Evolutionary conservation across 2,329 filamentous ascomycete species (phyloP).

Genomic region (Volutella citrinella): DNA sequence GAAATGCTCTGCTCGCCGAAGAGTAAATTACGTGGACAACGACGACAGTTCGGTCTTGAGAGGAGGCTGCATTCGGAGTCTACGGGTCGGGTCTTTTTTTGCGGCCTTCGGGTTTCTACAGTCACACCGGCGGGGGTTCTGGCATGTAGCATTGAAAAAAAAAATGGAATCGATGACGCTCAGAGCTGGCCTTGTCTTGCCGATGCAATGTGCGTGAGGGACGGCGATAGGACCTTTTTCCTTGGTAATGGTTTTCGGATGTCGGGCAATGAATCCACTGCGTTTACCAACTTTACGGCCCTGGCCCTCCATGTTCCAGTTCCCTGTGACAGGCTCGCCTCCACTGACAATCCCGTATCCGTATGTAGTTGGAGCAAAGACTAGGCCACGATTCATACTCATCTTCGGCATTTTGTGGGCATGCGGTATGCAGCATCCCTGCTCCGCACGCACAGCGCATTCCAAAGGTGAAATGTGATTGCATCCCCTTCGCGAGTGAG

Average conservation of each 20-base stretch:
- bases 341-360: too few species aligned
- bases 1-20: slow-evolving; percentile 73
- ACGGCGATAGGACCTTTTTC: not conserved
- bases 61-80: slow-evolving; percentile 59
- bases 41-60: slow-evolving; percentile 46
- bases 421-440: too few species aligned
- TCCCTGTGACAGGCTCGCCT: too few species aligned
- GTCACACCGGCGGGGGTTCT: slow-evolving; percentile 49
- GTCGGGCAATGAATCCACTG: too few species aligned
- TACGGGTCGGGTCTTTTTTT: slow-evolving; percentile 55
- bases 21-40: slow-evolving; percentile 49
- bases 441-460: too few species aligned
- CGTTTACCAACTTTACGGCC: too few species aligned
- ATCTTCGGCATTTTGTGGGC: too few species aligned
- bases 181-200: slow-evolving; percentile 25
- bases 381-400: too few species aligned
- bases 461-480: too few species aligned
- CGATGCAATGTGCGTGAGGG: slow-evolving; percentile 4
- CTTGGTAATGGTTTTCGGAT: not conserved
- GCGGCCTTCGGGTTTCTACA: slow-evolving; percentile 45
- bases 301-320: too few species aligned
- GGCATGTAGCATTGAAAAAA: slow-evolving; percentile 55
- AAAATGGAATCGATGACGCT: slow-evolving; percentile 50
- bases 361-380: too few species aligned
- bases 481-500: too few species aligned